Percentiles rank a stretch among this genome's conserved stretches.
Conservation (phyloP, 192 early-diverging fungal species). For the Coemansia nantahalensis region DNA sequence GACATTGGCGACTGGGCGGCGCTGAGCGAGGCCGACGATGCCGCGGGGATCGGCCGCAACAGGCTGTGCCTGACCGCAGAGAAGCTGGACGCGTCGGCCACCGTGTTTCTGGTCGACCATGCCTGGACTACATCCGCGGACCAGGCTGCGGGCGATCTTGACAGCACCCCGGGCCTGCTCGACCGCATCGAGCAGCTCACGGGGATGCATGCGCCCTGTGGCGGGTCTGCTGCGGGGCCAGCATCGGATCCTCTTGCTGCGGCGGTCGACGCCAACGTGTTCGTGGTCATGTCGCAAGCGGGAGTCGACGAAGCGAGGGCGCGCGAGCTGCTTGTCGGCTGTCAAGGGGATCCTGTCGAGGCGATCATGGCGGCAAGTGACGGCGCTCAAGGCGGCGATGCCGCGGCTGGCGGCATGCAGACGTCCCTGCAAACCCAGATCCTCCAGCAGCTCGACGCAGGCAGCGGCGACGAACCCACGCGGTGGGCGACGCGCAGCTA, state of each 20-base stretch:
- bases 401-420: neutral
- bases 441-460: constrained; percentile 27
- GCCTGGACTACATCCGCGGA: constrained; percentile 70
- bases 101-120: constrained; percentile 70
- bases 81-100: constrained; percentile 37
- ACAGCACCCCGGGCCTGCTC: constrained; percentile 55
- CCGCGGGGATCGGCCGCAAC: constrained; percentile 13
- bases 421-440: constrained; percentile 28
- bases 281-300: constrained; percentile 59
- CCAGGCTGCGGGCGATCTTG: constrained; percentile 54
- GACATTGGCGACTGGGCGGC: constrained; percentile 43
- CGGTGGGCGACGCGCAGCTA: constrained; percentile 44
- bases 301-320: constrained; percentile 56
- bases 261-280: constrained; percentile 43
- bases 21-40: constrained; percentile 12
- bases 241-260: neutral
- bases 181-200: constrained; percentile 65
- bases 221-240: no score
- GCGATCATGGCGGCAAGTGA: constrained; percentile 54
- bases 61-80: constrained; percentile 22
- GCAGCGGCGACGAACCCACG: constrained; percentile 4
- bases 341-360: constrained; percentile 59
- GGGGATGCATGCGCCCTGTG: constrained; percentile 51
- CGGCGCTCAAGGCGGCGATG: neutral
- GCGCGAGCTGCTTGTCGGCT: constrained; percentile 54